Evolutionary conservation across 2,329 filamentous ascomycete species (phyloP), one percentile per base, ranked within the genome.

Genomic region (Ophiostoma quercus): DNA sequence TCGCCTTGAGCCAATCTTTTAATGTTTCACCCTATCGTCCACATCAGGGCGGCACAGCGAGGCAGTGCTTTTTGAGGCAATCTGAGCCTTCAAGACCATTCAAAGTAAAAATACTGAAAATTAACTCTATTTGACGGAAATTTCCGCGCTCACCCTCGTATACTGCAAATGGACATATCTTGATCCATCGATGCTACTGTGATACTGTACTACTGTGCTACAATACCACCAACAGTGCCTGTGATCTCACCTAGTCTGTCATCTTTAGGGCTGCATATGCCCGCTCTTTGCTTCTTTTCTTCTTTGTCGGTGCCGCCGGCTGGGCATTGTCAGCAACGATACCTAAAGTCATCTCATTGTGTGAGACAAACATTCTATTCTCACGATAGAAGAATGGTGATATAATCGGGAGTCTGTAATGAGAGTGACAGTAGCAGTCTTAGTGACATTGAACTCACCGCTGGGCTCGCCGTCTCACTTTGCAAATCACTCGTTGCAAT

Each of bases 231-330:
- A n/a, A 43, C 3, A 43, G 41, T 43, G 41, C 14, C 47, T 54
- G 22, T 1, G 16, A 57, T 57, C 51, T 57, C 51, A 57, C 51
- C 66, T 16, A 67, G 43, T 47, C 51, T 25, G 51, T 57, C 51
- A 57, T 57, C 9, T 57, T 29, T 25, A 25, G 51, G 51, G n/a
- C 22, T 57, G 51, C 51, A 57, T 57, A 57, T 57, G 51, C 51
- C 51, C 51, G 22, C 51, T 57, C 51, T 57, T 57, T 57, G 51
- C 51, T 57, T 22, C 51, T 12, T 25, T 57, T 57, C 11, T 25
- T 25, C 51, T 2, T 25, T 25, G n/a, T 25, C 51, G 51, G 51
- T 11, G 51, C 51, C 22, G 51, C 71, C 51, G 51, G 11, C 51
- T 57, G 51, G 51, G 51, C 51, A 57, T 25, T 57, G 51, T 57